A percentile compares a stretch with the other conserved stretches of the same genome.
Conservation (phyloP, 2,329 filamentous ascomycete genomes). For the Colletotrichum cereale region DNA sequence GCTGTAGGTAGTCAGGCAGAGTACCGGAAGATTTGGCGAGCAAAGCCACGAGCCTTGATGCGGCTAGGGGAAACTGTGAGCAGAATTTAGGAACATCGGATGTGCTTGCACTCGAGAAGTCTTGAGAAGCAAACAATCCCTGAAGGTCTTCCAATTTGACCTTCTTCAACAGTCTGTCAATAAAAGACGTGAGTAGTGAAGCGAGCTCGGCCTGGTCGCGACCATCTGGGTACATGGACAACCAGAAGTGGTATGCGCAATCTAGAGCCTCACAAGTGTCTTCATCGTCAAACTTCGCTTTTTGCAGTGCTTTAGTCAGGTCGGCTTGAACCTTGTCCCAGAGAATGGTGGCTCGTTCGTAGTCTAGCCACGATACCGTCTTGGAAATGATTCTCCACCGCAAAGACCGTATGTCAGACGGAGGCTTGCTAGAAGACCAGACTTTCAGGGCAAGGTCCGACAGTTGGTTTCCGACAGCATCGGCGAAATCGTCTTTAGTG, state of each 20-base stretch:
- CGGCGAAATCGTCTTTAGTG: conserved; percentile 55
- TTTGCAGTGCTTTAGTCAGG: conserved; percentile 50
- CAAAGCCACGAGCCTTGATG: conserved; percentile 35
- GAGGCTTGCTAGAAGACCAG: conserved; percentile 45
- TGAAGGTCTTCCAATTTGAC: conserved; percentile 22
- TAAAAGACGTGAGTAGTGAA: conserved; percentile 50
- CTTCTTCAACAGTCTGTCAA: conserved; percentile 46
- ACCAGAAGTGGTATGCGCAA: conserved; percentile 55
- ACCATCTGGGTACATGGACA: conserved; percentile 54
- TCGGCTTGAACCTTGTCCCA: conserved; percentile 52
- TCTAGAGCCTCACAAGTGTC: conserved; percentile 58
- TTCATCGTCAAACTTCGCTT: conserved; percentile 48
- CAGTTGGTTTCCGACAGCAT: conserved; percentile 55
- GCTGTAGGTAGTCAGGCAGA: conserved; percentile 33
- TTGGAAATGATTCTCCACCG: conserved; percentile 57
- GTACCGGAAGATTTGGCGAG: conserved; percentile 19
- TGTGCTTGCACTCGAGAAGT: background rate
- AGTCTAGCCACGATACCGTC: conserved; percentile 51
- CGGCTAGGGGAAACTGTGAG: conserved; percentile 26
- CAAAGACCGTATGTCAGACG: conserved; percentile 49
- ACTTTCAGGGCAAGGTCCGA: conserved; percentile 51
- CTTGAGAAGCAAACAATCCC: conserved; percentile 1
- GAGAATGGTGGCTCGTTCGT: conserved; percentile 47
- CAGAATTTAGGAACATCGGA: conserved; percentile 28
- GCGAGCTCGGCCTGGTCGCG: conserved; percentile 47